Conservation (phyloP, 225 moss, liverwort and hornwort species). For the Antitrichia curtipendula region DNA sequence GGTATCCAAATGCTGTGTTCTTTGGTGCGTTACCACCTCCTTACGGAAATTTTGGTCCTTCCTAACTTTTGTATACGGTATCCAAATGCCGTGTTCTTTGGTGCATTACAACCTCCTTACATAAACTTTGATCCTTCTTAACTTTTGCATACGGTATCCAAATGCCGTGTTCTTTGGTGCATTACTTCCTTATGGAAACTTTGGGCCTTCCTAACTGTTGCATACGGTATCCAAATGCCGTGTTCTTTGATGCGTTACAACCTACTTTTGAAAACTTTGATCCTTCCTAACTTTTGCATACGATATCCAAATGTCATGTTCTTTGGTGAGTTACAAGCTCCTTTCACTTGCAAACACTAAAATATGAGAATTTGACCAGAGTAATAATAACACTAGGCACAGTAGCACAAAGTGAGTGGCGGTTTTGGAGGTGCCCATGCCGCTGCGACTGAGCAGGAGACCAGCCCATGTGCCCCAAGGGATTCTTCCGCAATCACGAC, state of each 20-base stretch:
- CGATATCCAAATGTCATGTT: no score
- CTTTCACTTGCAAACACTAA: neutral
- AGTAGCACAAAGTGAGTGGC: neutral
- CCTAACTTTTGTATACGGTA: neutral
- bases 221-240: accelerated
- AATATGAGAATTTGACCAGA: neutral
- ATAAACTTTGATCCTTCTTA: no score
- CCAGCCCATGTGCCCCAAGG: neutral
- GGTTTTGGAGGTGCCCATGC: accelerated
- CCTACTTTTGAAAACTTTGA: no score
- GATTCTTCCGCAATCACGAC: neutral
- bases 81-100: accelerated
- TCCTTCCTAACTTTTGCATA: no score
- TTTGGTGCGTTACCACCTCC: no score
- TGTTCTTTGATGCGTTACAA: no score
- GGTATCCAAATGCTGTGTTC: accelerated
- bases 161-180: no score
- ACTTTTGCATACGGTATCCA: no score
- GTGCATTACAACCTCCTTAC: no score
- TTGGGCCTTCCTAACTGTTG: neutral
- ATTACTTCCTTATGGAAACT: neutral
- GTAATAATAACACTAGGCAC: neutral
- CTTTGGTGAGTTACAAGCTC: no score
- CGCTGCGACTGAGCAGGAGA: no score
- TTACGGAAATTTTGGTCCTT: neutral